Conservation (phyloP, 1,284 basidiomycete genomes). For the Naganishia sp. region DNA sequence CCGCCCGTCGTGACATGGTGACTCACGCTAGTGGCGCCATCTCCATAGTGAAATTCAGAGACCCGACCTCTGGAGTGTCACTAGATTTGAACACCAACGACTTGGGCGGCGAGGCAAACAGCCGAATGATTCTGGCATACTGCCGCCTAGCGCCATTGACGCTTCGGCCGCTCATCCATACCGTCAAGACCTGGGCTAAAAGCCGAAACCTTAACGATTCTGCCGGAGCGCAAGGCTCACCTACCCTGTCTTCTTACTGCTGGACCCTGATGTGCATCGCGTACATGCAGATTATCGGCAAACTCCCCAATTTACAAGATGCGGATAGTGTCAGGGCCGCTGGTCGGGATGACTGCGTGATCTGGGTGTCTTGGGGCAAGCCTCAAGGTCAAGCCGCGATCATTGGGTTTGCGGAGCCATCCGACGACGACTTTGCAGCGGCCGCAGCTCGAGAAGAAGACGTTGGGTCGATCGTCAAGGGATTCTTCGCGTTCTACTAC, state of each 20-base stretch:
- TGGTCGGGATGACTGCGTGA: constrained; percentile 32
- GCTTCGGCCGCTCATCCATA: constrained; percentile 51
- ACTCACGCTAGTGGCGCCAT: background rate
- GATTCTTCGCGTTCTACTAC: constrained; percentile 26
- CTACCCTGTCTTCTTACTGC: constrained; percentile 53
- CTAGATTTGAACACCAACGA: constrained; percentile 54
- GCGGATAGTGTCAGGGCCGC: constrained; percentile 21
- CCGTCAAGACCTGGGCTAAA: constrained; percentile 51
- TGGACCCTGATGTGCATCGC: constrained; percentile 53
- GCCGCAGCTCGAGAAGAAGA: background rate
- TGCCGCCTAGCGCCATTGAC: constrained; percentile 49
- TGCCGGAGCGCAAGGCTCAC: constrained; percentile 41
- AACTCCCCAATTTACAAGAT: constrained; percentile 50
- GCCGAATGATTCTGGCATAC: constrained; percentile 51
- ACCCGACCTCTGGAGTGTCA: constrained; percentile 35
- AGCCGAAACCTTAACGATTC: constrained; percentile 49
- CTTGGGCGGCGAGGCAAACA: constrained; percentile 50
- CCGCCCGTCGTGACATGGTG: background rate
- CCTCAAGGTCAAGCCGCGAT: constrained; percentile 38
- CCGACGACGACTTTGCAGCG: background rate
- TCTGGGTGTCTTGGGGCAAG: constrained; percentile 47
- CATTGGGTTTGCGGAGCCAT: constrained; percentile 23
- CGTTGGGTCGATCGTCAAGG: constrained; percentile 21
- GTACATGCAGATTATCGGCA: constrained; percentile 47
- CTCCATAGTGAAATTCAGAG: constrained; percentile 47